Conservation (phyloP, 129 eudicot genomes). For the Kitagawia praeruptora region DNA sequence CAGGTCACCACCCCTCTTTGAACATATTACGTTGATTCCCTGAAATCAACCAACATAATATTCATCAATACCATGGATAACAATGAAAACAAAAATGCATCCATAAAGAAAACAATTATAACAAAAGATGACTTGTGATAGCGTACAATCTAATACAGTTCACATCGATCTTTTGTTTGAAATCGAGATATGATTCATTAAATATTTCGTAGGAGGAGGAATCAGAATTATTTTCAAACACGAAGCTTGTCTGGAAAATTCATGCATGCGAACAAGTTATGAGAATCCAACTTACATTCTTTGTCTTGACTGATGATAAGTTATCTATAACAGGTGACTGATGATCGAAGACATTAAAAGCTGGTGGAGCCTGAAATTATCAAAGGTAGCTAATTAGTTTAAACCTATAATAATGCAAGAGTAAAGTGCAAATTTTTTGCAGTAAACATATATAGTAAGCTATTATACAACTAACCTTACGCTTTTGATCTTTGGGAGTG, state of each 20-base stretch:
- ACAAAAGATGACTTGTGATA: not conserved
- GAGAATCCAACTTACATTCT: constrained; percentile 52
- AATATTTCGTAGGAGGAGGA: not conserved
- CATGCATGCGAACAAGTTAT: not conserved
- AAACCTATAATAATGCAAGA: not conserved
- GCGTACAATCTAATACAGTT: not conserved
- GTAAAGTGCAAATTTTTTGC: not conserved
- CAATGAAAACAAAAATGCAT: not conserved
- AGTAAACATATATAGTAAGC: not conserved
- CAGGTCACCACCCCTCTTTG: constrained; percentile 77
- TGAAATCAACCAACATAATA: constrained; percentile 13
- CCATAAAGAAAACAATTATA: not conserved
- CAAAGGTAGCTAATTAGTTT: not conserved
- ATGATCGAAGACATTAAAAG: constrained; percentile 60
- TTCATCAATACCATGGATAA: not conserved
- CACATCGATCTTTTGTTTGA: no score
- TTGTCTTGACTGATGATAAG: constrained; percentile 40
- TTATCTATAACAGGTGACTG: constrained; percentile 36
- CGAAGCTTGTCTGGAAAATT: no score
- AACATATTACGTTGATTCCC: constrained; percentile 76
- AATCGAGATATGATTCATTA: not conserved
- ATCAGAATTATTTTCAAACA: no score
- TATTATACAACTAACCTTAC: constrained; percentile 35
- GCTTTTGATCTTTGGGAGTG: constrained; percentile 58
- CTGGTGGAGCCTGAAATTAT: constrained; percentile 48